Evolutionary conservation across 768 basidiomycete species (phyloP), one percentile per base, ranked within the genome.

Genomic region (Stropharia rugosoannulata): DNA sequence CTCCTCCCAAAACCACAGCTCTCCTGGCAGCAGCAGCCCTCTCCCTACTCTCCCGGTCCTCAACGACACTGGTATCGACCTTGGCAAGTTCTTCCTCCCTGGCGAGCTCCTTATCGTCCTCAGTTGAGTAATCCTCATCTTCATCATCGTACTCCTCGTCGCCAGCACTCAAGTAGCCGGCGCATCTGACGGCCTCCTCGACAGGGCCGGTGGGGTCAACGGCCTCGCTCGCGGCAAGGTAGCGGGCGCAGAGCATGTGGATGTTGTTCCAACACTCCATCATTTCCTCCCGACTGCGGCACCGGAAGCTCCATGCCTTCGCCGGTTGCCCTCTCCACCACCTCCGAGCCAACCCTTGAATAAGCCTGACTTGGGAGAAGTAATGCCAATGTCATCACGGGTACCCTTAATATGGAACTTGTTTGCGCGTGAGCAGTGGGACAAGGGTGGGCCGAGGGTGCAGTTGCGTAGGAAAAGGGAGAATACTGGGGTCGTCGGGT

Each of bases 251-350:
- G 38, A 96, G 75, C 93, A 95, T 95, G 57, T 91, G 74, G 39
- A 95, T 79, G 67, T 98, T 96, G 67, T 98, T 98, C 97, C 97
- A 99, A 92, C 97, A 97, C 74, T 98, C 97, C 93, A 98, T 93
- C 93, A 98, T 94, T 62, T 98, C 96, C 60, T 98, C 96, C 61
- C 90, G 84, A 55, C 86, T 89, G 57, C 96, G 76, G 44, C 90
- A 82, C 37, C 94, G 81, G 80, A 99, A 98, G 48, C 86, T 90
- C 86, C 90, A 98, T 56, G 55, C 52, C 63, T 60, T 60, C 46
- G 39, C 53, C 5, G 9, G 29, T 10, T 3, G 3, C 29, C 29
- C 7, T 32, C 29, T 1, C 59, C 54, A 11, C 39, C 32, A 1
- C 56, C 52, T 1, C 58, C 63, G 12, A 82, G 58, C 22, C 71